Percentiles rank a stretch among this genome's conserved stretches.
Evolutionary conservation across 805 yeast species (phyloP).

Genomic region (Nakazawaea wyomingensis): DNA sequence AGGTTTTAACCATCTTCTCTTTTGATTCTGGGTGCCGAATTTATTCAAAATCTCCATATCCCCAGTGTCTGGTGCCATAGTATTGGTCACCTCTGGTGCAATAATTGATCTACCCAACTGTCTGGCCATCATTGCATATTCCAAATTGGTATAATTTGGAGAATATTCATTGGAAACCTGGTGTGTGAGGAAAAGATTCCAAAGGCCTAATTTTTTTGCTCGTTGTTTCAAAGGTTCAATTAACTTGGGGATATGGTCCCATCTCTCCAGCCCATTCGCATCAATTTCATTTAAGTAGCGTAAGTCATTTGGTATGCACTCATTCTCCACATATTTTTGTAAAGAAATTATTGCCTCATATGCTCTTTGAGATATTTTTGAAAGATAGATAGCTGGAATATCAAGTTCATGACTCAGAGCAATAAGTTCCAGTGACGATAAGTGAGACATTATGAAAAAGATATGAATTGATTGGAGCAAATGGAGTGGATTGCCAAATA

Average conservation of each 20-base stretch:
- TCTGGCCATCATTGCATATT: constrained; percentile 62
- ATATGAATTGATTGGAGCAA: too few relatives aligned
- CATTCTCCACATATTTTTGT: constrained; percentile 49
- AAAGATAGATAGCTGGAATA: constrained; percentile 3
- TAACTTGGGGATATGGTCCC: constrained; percentile 42
- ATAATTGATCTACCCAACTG: constrained; percentile 49
- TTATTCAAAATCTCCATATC: constrained; percentile 45
- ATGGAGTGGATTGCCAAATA: neutral
- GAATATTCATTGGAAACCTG: constrained; percentile 29
- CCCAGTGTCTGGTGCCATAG: constrained; percentile 62
- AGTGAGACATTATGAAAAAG: constrained; percentile 7
- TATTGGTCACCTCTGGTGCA: constrained; percentile 58
- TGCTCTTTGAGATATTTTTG: constrained; percentile 28
- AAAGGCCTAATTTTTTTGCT: constrained; percentile 48
- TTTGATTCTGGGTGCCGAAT: constrained; percentile 36
- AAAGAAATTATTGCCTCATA: constrained; percentile 28
- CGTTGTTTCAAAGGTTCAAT: constrained; percentile 46
- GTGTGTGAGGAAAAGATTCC: constrained; percentile 55
- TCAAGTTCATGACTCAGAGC: constrained; percentile 4
- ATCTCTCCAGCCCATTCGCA: constrained; percentile 35
- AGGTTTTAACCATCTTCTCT: constrained; percentile 40
- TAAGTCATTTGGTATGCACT: constrained; percentile 53
- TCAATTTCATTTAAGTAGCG: constrained; percentile 36
- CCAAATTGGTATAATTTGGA: constrained; percentile 56
- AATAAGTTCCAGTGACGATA: constrained; percentile 1